Conservation (phyloP, 441 rosid species). For the Macaranga tanarius region DNA sequence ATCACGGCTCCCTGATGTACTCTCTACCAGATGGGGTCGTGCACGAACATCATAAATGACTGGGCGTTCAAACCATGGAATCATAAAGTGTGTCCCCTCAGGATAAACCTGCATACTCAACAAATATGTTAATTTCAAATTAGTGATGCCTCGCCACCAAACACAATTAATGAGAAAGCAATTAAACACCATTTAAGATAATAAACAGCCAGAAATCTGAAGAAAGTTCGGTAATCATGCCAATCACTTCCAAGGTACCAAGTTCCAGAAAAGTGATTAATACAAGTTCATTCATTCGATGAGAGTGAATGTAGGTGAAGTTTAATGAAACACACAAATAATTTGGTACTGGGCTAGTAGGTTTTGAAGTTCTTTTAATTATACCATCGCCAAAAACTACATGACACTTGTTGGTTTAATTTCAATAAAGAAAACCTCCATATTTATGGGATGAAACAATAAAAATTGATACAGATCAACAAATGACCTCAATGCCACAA, state of each 20-base stretch:
- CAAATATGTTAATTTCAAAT: background rate
- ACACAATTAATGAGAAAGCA: background rate
- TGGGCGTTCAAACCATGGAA: constrained; percentile 91
- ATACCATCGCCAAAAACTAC: background rate
- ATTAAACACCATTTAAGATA: background rate
- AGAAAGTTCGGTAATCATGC: background rate
- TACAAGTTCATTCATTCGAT: background rate
- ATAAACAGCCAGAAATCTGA: background rate
- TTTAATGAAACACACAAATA: background rate
- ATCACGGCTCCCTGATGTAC: constrained; percentile 94
- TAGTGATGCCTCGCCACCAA: background rate
- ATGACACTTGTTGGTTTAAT: background rate
- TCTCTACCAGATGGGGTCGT: constrained; percentile 84
- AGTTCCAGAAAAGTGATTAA: background rate
- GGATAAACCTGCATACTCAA: constrained; percentile 63
- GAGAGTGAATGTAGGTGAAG: background rate
- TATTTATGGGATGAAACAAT: background rate
- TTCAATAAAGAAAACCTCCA: background rate
- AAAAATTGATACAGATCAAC: background rate
- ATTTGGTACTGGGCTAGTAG: background rate
- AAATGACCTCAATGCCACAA: background rate
- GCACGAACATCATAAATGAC: constrained; percentile 89
- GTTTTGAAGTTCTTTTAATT: background rate
- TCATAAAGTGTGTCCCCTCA: constrained; percentile 86
- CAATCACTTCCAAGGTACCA: background rate